A percentile compares a stretch with the other conserved stretches of the same genome.
Evolutionary conservation across 495 filamentous ascomycete genomes (phyloP).

Genomic region (Daldinia loculata): DNA sequence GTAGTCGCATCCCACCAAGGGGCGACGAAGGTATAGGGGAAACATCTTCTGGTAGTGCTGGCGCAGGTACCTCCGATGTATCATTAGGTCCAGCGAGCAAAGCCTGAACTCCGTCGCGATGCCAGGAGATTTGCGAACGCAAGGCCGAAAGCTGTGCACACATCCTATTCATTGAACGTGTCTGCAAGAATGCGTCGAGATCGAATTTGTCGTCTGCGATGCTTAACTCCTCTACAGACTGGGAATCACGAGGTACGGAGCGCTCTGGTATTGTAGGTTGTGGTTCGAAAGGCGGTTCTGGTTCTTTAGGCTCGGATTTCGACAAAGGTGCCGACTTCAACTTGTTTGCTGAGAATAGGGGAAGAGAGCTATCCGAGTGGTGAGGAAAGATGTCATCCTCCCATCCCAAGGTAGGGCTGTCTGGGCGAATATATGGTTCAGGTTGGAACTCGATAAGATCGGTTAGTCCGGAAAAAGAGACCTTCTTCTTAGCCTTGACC

Average conservation of each 20-base stretch:
- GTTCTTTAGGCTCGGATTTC: background rate
- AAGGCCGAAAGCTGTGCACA: conserved; percentile 53
- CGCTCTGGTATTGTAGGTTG: conserved; percentile 13
- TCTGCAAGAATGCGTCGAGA: conserved; percentile 47
- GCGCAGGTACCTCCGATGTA: conserved; percentile 13
- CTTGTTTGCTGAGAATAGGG: conserved; percentile 23
- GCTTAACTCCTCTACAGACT: conserved; percentile 19
- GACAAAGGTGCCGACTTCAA: conserved; percentile 18
- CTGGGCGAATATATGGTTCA: conserved; percentile 56
- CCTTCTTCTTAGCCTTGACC: conserved; percentile 57
- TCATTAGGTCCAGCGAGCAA: conserved; percentile 43
- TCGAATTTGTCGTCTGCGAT: conserved; percentile 39
- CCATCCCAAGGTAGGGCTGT: conserved; percentile 57
- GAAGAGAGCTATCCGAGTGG: conserved; percentile 11
- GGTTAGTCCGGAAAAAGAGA: conserved; percentile 59
- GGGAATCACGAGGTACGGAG: background rate
- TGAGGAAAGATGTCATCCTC: conserved; percentile 49
- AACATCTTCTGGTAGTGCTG: conserved; percentile 3
- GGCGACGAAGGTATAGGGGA: conserved; percentile 10
- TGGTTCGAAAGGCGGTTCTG: conserved; percentile 5
- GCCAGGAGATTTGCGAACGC: conserved; percentile 50
- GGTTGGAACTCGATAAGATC: conserved; percentile 47
- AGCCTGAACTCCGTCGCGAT: conserved; percentile 50
- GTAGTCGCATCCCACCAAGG: conserved; percentile 1
- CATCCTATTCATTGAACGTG: conserved; percentile 54